Percentiles rank a stretch among this genome's conserved stretches.
These are phyloP conservation scores for Talaromyces wortmannii DNA, from an alignment of 495 filamentous ascomycete genomes.

Conservation along the genomic window DNA sequence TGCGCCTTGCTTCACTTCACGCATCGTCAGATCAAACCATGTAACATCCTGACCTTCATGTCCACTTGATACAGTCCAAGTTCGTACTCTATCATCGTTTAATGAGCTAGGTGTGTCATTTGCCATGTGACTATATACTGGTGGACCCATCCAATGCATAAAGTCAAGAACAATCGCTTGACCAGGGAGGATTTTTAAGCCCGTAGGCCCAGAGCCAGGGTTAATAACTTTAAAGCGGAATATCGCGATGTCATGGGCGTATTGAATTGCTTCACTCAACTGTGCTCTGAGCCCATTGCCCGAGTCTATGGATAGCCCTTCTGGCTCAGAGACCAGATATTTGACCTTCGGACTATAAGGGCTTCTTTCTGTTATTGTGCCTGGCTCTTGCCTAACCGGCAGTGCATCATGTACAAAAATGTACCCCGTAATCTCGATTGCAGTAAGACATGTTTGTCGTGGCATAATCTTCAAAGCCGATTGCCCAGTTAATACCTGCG, in stretches of 20 bases:
- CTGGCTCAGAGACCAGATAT: slow-evolving; percentile 9
- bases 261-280: slow-evolving; percentile 6
- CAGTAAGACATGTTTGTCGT: slow-evolving; percentile 8
- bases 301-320: neutral
- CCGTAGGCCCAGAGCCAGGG: neutral
- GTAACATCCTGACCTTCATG: slow-evolving; percentile 5
- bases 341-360: slow-evolving; percentile 14
- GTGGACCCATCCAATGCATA: slow-evolving; percentile 15
- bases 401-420: slow-evolving; percentile 9
- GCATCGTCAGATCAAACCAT: slow-evolving; percentile 13
- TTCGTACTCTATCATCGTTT: slow-evolving; percentile 14
- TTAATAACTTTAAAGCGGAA: slow-evolving; percentile 9
- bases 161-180: slow-evolving; percentile 13
- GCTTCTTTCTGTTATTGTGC: slow-evolving; percentile 10
- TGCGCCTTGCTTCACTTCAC: slow-evolving; percentile 7
- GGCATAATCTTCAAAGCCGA: slow-evolving; percentile 9
- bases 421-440: slow-evolving; percentile 8
- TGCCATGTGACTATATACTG: slow-evolving; percentile 12
- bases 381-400: slow-evolving; percentile 8
- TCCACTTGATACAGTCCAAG: slow-evolving; percentile 14
- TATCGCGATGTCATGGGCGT: slow-evolving; percentile 6
- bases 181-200: slow-evolving; percentile 8
- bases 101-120: slow-evolving; percentile 5
- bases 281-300: neutral
- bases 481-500: slow-evolving; percentile 7